phyloP scores from a whole-genome alignment of 768 basidiomycete species.

The Trametes cinnabarina region DNA sequence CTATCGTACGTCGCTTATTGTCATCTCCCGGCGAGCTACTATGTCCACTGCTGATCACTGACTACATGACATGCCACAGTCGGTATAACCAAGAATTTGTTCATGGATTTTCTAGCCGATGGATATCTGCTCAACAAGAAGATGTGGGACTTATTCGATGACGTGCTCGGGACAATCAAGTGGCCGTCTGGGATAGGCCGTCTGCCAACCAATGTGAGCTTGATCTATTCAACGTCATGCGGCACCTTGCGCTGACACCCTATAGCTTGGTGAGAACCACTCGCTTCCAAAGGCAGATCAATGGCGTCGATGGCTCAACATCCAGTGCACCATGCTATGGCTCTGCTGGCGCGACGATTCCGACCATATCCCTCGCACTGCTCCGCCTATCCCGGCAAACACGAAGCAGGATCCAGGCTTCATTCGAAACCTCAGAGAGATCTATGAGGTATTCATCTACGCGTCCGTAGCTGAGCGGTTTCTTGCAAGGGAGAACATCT shows the following conservation, averaged over 20 bases:
- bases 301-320: slow-evolving; percentile 5
- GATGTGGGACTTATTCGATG: neutral
- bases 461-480: neutral
- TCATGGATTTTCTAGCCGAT: neutral
- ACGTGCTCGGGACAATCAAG: neutral
- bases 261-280: slow-evolving; percentile 3
- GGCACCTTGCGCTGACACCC: neutral
- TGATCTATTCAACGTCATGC: neutral
- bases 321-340: neutral
- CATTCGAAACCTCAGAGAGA: neutral
- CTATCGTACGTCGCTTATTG: neutral
- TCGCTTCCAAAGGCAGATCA: neutral
- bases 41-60: too few relatives aligned
- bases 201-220: neutral
- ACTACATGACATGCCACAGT: neutral
- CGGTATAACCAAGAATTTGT: neutral
- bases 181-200: slow-evolving; percentile 1
- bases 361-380: neutral
- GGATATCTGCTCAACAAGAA: neutral
- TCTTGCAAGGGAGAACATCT: neutral
- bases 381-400: neutral
- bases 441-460: slow-evolving; percentile 3
- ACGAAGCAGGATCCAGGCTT: neutral
- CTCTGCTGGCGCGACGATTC: neutral
- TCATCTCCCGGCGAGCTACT: too few relatives aligned